These are phyloP conservation scores for Phycomyces blakesleeanus DNA, from an alignment of 192 early-diverging fungal species.

Conservation along the genomic window DNA sequence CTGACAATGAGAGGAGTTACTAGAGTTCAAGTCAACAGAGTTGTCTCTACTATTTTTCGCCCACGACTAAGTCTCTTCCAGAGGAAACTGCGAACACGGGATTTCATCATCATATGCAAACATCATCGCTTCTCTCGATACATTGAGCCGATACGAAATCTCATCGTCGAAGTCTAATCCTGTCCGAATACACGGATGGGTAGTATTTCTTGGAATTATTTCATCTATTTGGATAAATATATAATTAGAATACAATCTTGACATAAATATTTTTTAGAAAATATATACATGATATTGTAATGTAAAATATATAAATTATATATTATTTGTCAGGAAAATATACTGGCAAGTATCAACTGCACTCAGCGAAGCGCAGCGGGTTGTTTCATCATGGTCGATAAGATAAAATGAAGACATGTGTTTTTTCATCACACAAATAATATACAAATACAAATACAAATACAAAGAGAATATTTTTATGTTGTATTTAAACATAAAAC, in stretches of 20 bases:
- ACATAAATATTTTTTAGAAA: neutral
- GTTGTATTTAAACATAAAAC: neutral
- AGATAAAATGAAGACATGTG: conserved; percentile 34
- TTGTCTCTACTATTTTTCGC: neutral
- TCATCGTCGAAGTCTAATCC: neutral
- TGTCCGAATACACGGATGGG: too few species aligned
- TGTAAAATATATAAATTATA: neutral
- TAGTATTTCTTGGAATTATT: too few species aligned
- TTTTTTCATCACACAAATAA: conserved; percentile 16
- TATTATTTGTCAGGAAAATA: conserved; percentile 30
- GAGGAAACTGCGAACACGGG: conserved; percentile 42
- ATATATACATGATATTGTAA: too few species aligned
- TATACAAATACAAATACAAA: conserved; percentile 1
- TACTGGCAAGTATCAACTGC: conserved; percentile 43
- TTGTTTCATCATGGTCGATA: conserved; percentile 43
- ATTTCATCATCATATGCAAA: conserved; percentile 33
- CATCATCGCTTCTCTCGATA: neutral
- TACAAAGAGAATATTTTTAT: neutral
- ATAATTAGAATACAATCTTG: too few species aligned
- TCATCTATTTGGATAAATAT: too few species aligned
- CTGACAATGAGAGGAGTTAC: conserved; percentile 27
- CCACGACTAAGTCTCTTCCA: conserved; percentile 31
- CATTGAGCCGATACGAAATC: neutral
- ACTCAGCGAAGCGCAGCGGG: conserved; percentile 41
- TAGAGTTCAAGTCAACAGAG: neutral